These are phyloP conservation scores for Rubroboletus pulcherrimus DNA, from an alignment of 768 basidiomycete genomes.

Conservation along the genomic window DNA sequence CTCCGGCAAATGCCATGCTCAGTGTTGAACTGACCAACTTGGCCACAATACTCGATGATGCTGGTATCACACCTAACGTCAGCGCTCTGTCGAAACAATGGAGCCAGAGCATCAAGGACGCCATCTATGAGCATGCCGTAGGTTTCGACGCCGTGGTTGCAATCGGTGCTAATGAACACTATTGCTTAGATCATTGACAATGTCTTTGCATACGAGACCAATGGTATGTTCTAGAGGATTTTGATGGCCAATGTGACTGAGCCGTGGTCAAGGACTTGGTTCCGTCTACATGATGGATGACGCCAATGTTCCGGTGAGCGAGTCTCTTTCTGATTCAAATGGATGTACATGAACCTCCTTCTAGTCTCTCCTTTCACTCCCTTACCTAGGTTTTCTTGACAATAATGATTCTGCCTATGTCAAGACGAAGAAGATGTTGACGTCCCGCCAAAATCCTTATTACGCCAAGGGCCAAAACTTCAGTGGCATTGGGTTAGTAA, in stretches of 20 bases:
- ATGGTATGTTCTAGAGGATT: slow-evolving; percentile 41
- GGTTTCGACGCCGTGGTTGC: slow-evolving; percentile 7
- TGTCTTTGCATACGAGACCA: slow-evolving; percentile 75
- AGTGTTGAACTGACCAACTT: slow-evolving; percentile 66
- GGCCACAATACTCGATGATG: slow-evolving; percentile 53
- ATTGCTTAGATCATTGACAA: slow-evolving; percentile 51
- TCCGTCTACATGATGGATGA: slow-evolving; percentile 80
- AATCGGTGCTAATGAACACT: not conserved
- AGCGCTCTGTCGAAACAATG: slow-evolving; percentile 52
- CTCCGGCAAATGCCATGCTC: slow-evolving; percentile 80
- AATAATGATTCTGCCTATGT: slow-evolving; percentile 55
- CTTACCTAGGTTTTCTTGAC: slow-evolving; percentile 74
- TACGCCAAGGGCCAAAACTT: slow-evolving; percentile 60
- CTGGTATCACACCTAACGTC: slow-evolving; percentile 45
- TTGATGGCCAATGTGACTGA: not conserved
- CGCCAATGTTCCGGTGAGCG: slow-evolving; percentile 73
- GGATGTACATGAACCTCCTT: not conserved
- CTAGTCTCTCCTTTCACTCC: slow-evolving; percentile 72
- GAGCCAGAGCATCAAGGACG: slow-evolving; percentile 54
- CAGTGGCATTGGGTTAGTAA: slow-evolving; percentile 64
- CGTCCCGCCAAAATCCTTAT: slow-evolving; percentile 69
- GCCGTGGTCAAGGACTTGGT: slow-evolving; percentile 48
- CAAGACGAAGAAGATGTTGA: slow-evolving; percentile 57
- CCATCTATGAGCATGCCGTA: slow-evolving; percentile 63
- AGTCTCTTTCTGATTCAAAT: not conserved